phyloP scores from a whole-genome alignment of 495 filamentous ascomycete genomes.

The Hyaloscypha variabilis region DNA sequence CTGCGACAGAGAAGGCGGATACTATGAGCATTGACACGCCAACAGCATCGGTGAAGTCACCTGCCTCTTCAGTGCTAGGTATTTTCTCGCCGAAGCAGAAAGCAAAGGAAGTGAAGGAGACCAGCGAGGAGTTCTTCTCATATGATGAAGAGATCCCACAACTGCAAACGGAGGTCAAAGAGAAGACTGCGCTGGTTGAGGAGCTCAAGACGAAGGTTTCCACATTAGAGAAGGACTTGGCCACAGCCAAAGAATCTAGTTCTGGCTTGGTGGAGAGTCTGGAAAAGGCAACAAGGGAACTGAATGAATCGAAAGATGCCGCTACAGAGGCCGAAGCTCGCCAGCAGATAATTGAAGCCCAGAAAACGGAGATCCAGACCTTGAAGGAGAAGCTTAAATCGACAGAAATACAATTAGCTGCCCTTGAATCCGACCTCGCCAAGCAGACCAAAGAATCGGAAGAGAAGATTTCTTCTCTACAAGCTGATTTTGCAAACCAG shows the following conservation, averaged over 20 bases:
- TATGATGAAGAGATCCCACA: constrained; percentile 77
- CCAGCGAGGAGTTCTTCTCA: constrained; percentile 83
- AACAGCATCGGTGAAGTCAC: constrained; percentile 37
- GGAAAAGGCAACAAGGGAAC: constrained; percentile 46
- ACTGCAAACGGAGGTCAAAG: constrained; percentile 61
- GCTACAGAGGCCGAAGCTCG: constrained; percentile 38
- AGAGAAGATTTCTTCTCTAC: constrained; percentile 18
- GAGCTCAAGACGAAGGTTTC: constrained; percentile 63
- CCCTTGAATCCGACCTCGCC: constrained; percentile 26
- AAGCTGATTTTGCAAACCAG: constrained; percentile 21
- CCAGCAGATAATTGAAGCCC: constrained; percentile 24
- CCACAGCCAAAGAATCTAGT: constrained; percentile 41
- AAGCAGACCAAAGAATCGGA: constrained; percentile 24
- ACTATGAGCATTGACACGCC: constrained; percentile 28
- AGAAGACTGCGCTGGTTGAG: constrained; percentile 66
- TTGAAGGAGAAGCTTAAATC: constrained; percentile 46
- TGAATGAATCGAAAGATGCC: constrained; percentile 58
- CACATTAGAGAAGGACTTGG: constrained; percentile 43
- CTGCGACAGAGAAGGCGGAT: constrained; percentile 33
- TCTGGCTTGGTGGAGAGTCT: constrained; percentile 43
- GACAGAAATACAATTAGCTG: constrained; percentile 44
- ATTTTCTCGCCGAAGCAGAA: constrained; percentile 53
- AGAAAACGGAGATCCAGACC: constrained; percentile 24
- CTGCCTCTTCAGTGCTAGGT: constrained; percentile 40
- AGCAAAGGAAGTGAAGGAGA: constrained; percentile 43